Percentiles rank a stretch among this genome's conserved stretches.
These are phyloP conservation scores for Aspergillus glaucus DNA, from an alignment of 2,329 filamentous ascomycete species.

Conservation along the genomic window DNA sequence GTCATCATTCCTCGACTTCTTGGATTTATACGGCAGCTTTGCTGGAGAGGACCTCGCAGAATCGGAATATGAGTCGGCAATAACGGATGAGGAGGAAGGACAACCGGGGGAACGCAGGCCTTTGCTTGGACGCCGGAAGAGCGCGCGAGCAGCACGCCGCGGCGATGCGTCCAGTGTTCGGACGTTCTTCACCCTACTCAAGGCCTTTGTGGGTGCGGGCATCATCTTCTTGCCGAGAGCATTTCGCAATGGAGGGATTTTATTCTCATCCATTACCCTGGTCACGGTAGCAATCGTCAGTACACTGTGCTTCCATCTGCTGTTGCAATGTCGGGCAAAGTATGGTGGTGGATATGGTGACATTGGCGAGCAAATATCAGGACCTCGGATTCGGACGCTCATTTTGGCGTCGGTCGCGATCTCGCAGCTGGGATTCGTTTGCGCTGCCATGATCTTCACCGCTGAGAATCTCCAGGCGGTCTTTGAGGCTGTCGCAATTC, in stretches of 20 bases:
- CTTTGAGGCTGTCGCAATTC: conserved; percentile 54
- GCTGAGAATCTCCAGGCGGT: conserved; percentile 68
- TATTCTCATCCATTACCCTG: conserved; percentile 66
- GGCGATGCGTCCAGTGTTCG: conserved; percentile 64
- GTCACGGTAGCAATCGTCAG: conserved; percentile 60
- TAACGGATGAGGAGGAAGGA: conserved; percentile 42
- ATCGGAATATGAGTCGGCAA: conserved; percentile 52
- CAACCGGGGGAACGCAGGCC: conserved; percentile 46
- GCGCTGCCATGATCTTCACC: conserved; percentile 69
- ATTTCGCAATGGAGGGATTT: conserved; percentile 69
- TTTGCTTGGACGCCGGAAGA: conserved; percentile 47
- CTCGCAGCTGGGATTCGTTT: conserved; percentile 73
- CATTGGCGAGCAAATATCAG: conserved; percentile 60
- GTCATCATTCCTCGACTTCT: conserved; percentile 60
- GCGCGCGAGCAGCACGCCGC: conserved; percentile 41
- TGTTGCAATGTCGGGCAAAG: conserved; percentile 59
- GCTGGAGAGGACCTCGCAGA: conserved; percentile 64
- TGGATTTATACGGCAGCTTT: conserved; percentile 70
- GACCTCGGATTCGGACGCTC: conserved; percentile 56
- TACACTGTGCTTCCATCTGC: conserved; percentile 64
- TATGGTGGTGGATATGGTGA: conserved; percentile 70
- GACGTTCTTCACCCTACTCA: conserved; percentile 71
- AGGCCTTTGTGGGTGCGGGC: conserved; percentile 72
- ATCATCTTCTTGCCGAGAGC: conserved; percentile 79
- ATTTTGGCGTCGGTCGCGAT: conserved; percentile 66